Base-by-base conservation (phyloP, 306 rosid species). In the Citrullus mucosospermus region DNA sequence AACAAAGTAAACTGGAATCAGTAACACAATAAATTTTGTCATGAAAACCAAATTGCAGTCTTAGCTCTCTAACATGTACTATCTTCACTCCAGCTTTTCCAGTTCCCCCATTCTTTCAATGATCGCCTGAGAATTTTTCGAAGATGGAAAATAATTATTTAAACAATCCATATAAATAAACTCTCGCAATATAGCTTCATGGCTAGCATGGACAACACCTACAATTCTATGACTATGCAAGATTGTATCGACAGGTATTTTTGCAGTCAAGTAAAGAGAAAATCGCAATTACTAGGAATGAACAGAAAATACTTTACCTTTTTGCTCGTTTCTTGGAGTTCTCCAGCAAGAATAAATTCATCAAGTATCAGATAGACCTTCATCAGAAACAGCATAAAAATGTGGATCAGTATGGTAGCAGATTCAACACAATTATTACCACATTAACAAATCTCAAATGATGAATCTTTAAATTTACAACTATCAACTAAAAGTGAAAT, bases 311-410 rank as follows among this genome's bases (percentile, higher is more conserved):
- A 70, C 32, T 82, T 61, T 38, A 88, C 92, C 90, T 83, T 88
- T 80, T 88, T 88, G 88, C 92, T 88, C 58, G 92, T 88, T 86
- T 88, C 92, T 84, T 88, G 92, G 77, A 88, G 92, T 77, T 88
- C 90, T 73, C 92, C 92, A 61, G 92, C 90, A 74, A 88, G 91
- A 78, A 86, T 88, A 82, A 88, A 88, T 57, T 88, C 90, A 59
- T 88, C 90, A 14, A 86, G 91, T 78, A 88, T 88, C 84, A 88
- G 87, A 83, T 88, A 86, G 13, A 88, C 90, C 91, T 88, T 79
- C 79, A 80, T 38, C 62, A 61, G 76, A 13, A 51, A 61, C 84
- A 25, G 51, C 11, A 77, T 50, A 79, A 43, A 81, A 17, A 75
- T 51, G 48, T 4, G 70, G 50, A 50, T 34, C 51, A 57, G 80